phyloP scores from a whole-genome alignment of 2,329 filamentous ascomycete genomes.

The Phialophora expanda region DNA sequence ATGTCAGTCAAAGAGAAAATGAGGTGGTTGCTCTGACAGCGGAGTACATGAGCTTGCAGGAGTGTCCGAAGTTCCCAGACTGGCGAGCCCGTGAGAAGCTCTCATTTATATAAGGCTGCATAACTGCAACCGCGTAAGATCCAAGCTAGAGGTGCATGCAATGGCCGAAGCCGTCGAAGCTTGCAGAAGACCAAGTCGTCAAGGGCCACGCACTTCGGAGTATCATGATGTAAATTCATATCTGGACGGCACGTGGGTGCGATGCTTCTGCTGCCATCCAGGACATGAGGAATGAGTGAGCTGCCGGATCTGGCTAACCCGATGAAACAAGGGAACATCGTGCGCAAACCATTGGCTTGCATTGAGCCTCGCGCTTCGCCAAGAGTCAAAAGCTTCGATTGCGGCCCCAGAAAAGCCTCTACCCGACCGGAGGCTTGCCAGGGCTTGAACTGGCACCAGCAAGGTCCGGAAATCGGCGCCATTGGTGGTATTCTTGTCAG shows the following conservation, averaged over 20 bases:
- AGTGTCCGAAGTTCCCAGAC: background rate
- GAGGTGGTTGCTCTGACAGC: background rate
- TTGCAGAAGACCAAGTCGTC: background rate
- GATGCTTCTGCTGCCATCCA: background rate
- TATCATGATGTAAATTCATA: background rate
- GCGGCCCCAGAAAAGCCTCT: background rate
- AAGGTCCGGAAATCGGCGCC: background rate
- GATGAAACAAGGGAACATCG: constrained; percentile 6
- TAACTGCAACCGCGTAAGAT: background rate
- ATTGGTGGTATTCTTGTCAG: background rate
- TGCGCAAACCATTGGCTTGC: constrained; percentile 19
- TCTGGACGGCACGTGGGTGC: background rate
- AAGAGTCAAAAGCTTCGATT: background rate
- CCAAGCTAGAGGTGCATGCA: background rate
- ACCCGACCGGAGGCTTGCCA: background rate
- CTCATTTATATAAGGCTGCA: background rate
- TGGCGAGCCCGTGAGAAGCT: background rate
- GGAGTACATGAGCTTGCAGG: background rate
- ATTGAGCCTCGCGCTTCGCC: background rate
- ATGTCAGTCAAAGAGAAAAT: background rate
- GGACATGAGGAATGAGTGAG: background rate
- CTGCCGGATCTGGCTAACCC: background rate
- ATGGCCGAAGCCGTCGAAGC: background rate
- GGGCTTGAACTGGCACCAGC: background rate
- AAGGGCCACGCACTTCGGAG: background rate